phyloP scores from a whole-genome alignment of 306 rosid genomes.

The Cicer chorassanicum region DNA sequence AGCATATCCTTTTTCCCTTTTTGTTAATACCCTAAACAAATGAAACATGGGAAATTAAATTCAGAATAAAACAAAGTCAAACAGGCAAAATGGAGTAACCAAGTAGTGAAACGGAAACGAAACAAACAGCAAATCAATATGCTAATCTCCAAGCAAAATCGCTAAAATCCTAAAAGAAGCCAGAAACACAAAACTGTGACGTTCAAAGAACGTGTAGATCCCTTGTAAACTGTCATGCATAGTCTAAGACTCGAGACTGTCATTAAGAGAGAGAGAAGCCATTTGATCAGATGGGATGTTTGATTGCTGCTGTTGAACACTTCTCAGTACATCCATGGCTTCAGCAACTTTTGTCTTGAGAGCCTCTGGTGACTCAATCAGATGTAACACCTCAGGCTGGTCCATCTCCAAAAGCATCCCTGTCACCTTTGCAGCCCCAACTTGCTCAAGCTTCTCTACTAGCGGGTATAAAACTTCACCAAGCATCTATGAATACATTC shows the following conservation, averaged over 20 bases:
- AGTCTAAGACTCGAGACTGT: constrained; percentile 54
- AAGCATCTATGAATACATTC: constrained; percentile 64
- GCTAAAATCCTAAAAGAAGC: constrained; percentile 31
- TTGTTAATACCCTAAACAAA: not conserved
- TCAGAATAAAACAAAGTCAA: not conserved
- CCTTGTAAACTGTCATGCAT: constrained; percentile 16
- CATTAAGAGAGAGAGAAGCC: constrained; percentile 65
- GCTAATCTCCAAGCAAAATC: constrained; percentile 38
- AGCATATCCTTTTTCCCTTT: not conserved
- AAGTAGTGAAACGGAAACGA: not conserved
- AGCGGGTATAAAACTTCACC: constrained; percentile 79
- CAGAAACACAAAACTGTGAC: constrained; percentile 27
- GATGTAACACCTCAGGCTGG: constrained; percentile 77
- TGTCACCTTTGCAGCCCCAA: constrained; percentile 70
- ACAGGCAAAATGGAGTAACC: not conserved
- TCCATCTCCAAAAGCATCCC: constrained; percentile 93
- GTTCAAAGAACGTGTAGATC: constrained; percentile 30
- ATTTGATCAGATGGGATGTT: constrained; percentile 59
- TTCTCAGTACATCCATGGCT: constrained; percentile 74
- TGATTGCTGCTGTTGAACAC: constrained; percentile 67
- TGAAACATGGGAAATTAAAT: not conserved
- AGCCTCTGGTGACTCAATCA: constrained; percentile 78
- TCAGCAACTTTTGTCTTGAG: constrained; percentile 73
- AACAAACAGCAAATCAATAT: constrained; percentile 36
- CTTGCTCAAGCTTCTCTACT: constrained; percentile 71